These are phyloP conservation scores for Penicillium thymicola DNA, from an alignment of 2,329 filamentous ascomycete species.

Conservation along the genomic window DNA sequence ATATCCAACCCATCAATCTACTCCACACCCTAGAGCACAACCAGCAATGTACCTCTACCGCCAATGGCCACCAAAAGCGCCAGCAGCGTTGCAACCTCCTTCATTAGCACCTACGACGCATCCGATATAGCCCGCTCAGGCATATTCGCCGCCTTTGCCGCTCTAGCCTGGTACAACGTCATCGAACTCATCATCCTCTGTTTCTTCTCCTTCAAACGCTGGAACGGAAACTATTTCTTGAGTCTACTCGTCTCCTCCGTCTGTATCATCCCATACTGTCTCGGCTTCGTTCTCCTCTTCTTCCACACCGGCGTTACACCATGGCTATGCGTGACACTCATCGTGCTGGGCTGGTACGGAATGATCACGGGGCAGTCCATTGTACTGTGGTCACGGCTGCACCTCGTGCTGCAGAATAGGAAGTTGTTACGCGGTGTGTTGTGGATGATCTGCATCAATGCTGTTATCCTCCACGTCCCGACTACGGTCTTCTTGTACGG, in stretches of 20 bases:
- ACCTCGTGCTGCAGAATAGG: constrained; percentile 41
- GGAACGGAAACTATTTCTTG: constrained; percentile 48
- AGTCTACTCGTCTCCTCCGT: constrained; percentile 41
- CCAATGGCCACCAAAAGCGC: constrained; percentile 16
- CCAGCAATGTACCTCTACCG: constrained; percentile 14
- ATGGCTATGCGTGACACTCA: constrained; percentile 37
- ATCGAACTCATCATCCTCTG: constrained; percentile 36
- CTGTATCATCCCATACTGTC: constrained; percentile 40
- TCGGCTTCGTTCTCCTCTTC: constrained; percentile 45
- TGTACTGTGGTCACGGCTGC: constrained; percentile 47
- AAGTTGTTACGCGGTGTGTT: constrained; percentile 37
- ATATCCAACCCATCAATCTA: not conserved
- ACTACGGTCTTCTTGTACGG: constrained; percentile 41
- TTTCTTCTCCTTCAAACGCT: constrained; percentile 44
- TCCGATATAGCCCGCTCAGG: constrained; percentile 4
- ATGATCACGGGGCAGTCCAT: constrained; percentile 47
- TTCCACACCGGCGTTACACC: constrained; percentile 31
- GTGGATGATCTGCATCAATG: constrained; percentile 45
- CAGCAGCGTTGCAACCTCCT: constrained; percentile 1
- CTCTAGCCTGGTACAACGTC: constrained; percentile 25
- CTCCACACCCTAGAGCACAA: not conserved
- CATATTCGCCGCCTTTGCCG: constrained; percentile 21
- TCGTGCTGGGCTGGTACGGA: constrained; percentile 40
- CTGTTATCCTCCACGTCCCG: constrained; percentile 40
- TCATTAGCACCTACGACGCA: constrained; percentile 1